Evolutionary conservation across 495 filamentous ascomycete genomes (phyloP), one percentile per base, ranked within the genome.

Genomic region (Penicillium bovifimosum): DNA sequence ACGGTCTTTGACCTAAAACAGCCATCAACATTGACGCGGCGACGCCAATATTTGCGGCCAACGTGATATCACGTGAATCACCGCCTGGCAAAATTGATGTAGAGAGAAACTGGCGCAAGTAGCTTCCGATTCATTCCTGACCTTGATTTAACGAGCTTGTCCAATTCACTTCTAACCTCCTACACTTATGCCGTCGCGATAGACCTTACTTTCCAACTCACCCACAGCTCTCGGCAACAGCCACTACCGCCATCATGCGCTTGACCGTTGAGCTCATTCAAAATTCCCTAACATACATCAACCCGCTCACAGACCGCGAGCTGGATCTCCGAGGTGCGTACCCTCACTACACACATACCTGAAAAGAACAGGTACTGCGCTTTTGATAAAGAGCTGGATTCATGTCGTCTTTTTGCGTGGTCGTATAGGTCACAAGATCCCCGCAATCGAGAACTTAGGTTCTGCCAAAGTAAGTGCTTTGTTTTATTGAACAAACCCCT

Each of bases 291-390:
- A 95, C 90, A 68, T 99, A 95, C 83, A 87, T 96, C 64, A 97
- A 97, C 76, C 89, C 92, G 56, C 79, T 97, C 74, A 91, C 89
- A 71, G 93, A 99, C 77, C 89, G 95, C 65, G 95, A 99, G 81
- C 81, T 99, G 64, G 91, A 96, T 79, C 90, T 99, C 60, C 85
- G 95, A 97, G 95, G 95, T 99, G 84, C 86, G 90, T 91, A 73
- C 60, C 5, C 55, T 1, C 35, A 29, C 34, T 47, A 67, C 50
- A 65, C 48, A 52, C 47, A 52, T 66, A 41, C 70, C 81, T 86
- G 89, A 88, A 91, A 96, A 92, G 90, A 84, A 77, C 88, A 91
- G 91, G 91, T 95, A 85, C 90, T 96, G 86, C 90, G 90, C 81
- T 85, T 80, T 73, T 57, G 67, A 63, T 26, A 33, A 66, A 74